A percentile compares a stretch with the other conserved stretches of the same genome.
phyloP scores from a whole-genome alignment of 1,284 basidiomycete species.

The Fistulina hepatica region DNA sequence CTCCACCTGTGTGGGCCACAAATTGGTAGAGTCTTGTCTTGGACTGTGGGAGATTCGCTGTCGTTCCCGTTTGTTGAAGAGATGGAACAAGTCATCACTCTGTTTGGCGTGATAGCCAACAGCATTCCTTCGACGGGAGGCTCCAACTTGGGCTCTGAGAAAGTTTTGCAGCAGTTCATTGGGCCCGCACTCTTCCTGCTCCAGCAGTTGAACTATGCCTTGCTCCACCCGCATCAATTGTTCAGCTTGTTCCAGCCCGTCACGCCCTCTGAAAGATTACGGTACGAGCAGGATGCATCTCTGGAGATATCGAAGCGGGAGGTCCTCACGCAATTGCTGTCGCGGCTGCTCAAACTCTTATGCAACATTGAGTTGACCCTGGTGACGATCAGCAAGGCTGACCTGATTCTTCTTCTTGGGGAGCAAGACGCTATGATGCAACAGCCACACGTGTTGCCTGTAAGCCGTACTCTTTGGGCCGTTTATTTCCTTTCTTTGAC shows the following conservation, averaged over 20 bases:
- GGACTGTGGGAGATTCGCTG: conserved; percentile 69
- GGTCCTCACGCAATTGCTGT: conserved; percentile 57
- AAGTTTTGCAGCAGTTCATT: conserved; percentile 59
- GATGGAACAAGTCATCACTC: conserved; percentile 63
- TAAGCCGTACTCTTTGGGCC: conserved; percentile 30
- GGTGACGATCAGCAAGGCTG: conserved; percentile 59
- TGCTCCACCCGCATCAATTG: conserved; percentile 85
- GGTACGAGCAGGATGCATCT: conserved; percentile 51
- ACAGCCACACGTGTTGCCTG: conserved; percentile 59
- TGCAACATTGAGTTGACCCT: conserved; percentile 62
- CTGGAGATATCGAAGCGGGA: conserved; percentile 57
- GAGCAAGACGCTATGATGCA: conserved; percentile 63
- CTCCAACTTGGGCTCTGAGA: conserved; percentile 38
- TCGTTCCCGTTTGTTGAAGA: conserved; percentile 69
- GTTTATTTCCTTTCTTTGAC: conserved; percentile 9
- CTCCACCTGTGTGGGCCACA: conserved; percentile 80
- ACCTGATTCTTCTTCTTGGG: conserved; percentile 48
- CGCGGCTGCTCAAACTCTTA: conserved; percentile 58
- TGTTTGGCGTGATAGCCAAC: conserved; percentile 64
- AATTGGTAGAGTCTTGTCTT: conserved; percentile 51
- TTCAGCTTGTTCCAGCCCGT: conserved; percentile 72
- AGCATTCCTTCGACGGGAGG: conserved; percentile 36
- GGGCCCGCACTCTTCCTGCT: conserved; percentile 62
- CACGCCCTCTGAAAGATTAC: conserved; percentile 61
- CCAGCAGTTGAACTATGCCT: conserved; percentile 80